Percentiles rank a stretch among this genome's conserved stretches.
phyloP scores from a whole-genome alignment of 768 basidiomycete genomes.

The Phanerochaete carnosa region DNA sequence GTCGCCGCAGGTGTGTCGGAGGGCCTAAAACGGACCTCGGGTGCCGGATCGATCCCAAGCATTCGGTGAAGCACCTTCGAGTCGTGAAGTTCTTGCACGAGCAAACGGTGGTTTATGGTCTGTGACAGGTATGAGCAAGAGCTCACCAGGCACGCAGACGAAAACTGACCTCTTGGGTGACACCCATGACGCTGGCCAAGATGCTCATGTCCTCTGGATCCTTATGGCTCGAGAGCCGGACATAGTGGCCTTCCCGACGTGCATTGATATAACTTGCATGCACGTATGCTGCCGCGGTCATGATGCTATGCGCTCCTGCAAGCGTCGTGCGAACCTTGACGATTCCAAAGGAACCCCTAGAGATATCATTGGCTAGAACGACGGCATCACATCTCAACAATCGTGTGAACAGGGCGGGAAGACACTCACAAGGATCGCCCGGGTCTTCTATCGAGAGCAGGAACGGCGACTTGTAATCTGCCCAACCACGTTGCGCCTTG shows the following conservation, averaged over 20 bases:
- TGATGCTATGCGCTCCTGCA: slow-evolving; percentile 73
- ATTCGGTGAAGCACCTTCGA: slow-evolving; percentile 54
- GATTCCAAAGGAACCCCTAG: slow-evolving; percentile 83
- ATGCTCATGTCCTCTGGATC: slow-evolving; percentile 73
- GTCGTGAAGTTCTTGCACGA: slow-evolving; percentile 69
- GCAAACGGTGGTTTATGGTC: slow-evolving; percentile 71
- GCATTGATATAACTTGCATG: slow-evolving; percentile 62
- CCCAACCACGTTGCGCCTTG: slow-evolving; percentile 83
- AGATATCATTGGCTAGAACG: slow-evolving; percentile 84
- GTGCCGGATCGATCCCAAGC: slow-evolving; percentile 38
- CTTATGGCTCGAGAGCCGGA: slow-evolving; percentile 40
- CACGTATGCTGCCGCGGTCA: slow-evolving; percentile 71
- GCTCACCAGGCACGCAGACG: background rate
- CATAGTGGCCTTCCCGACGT: slow-evolving; percentile 46
- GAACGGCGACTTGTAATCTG: slow-evolving; percentile 48
- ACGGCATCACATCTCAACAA: background rate
- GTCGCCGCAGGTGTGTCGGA: background rate
- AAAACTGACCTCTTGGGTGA: slow-evolving; percentile 74
- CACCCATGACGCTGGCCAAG: slow-evolving; percentile 72
- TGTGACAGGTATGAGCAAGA: slow-evolving; percentile 24
- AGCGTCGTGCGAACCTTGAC: slow-evolving; percentile 78
- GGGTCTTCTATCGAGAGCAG: slow-evolving; percentile 92
- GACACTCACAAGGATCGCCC: slow-evolving; percentile 71
- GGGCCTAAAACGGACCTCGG: slow-evolving; percentile 1
- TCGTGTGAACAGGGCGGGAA: background rate